A percentile compares a stretch with the other conserved stretches of the same genome.
Evolutionary conservation across 2,329 filamentous ascomycete species (phyloP).

Genomic region (Teratosphaeria epicoccoides): DNA sequence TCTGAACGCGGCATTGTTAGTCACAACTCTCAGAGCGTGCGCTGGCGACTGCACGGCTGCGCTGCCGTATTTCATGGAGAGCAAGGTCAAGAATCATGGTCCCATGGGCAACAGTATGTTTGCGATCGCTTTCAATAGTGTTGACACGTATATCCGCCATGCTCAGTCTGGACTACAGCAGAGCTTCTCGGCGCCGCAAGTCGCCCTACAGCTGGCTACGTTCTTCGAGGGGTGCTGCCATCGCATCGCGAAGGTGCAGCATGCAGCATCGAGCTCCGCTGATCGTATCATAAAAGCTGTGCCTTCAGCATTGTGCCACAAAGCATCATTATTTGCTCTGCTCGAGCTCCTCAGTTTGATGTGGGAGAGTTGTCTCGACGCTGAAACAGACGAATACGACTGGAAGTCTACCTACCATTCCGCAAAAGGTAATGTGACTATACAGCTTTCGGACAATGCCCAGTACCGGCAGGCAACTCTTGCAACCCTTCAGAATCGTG

Average conservation of each 20-base stretch:
- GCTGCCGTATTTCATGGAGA: slow-evolving; percentile 88
- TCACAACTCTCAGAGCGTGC: slow-evolving; percentile 78
- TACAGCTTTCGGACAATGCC: slow-evolving; percentile 93
- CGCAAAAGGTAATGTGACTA: slow-evolving; percentile 61
- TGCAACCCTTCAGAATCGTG: slow-evolving; percentile 63
- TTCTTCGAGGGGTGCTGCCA: slow-evolving; percentile 89
- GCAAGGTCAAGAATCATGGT: slow-evolving; percentile 53
- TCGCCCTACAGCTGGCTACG: slow-evolving; percentile 74
- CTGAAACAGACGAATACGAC: slow-evolving; percentile 86
- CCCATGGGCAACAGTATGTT: slow-evolving; percentile 54
- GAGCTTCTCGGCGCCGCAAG: slow-evolving; percentile 78
- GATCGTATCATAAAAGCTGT: slow-evolving; percentile 76
- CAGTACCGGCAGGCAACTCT: slow-evolving; percentile 69
- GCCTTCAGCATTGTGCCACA: slow-evolving; percentile 82
- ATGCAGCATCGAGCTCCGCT: slow-evolving; percentile 71
- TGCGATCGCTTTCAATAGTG: slow-evolving; percentile 54
- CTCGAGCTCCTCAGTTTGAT: slow-evolving; percentile 86
- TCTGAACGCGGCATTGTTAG: slow-evolving; percentile 76
- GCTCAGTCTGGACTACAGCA: slow-evolving; percentile 61
- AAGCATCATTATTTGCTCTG: slow-evolving; percentile 80
- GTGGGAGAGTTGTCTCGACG: slow-evolving; percentile 90
- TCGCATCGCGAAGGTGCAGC: slow-evolving; percentile 81
- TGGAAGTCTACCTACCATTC: slow-evolving; percentile 76
- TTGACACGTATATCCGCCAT: slow-evolving; percentile 69
- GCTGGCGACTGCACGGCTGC: slow-evolving; percentile 84